phyloP scores from a whole-genome alignment of 2,329 filamentous ascomycete genomes.

The Beauveria australis region DNA sequence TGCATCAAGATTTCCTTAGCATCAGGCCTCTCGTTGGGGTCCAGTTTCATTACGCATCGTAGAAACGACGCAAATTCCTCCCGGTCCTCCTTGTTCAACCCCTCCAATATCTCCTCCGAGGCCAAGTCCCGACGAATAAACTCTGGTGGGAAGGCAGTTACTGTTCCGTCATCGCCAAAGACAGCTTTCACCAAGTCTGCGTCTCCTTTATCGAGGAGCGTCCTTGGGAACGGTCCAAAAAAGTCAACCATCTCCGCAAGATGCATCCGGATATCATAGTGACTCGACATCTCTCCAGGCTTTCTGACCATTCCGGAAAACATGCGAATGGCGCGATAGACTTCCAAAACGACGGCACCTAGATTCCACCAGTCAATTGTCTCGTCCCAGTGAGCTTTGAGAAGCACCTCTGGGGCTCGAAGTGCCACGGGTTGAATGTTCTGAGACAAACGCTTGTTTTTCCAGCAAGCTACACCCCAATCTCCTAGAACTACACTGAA shows the following conservation, averaged over 20 bases:
- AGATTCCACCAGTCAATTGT: constrained; percentile 18
- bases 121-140: neutral
- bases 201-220: constrained; percentile 12
- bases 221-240: constrained; percentile 14
- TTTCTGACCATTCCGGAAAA: constrained; percentile 8
- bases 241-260: constrained; percentile 15
- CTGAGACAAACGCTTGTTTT: constrained; percentile 14
- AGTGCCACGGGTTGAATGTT: constrained; percentile 18
- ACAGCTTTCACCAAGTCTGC: neutral
- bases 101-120: constrained; percentile 10
- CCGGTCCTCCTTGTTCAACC: constrained; percentile 6
- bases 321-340: constrained; percentile 14
- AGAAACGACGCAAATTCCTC: constrained; percentile 15
- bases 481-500: constrained; percentile 15
- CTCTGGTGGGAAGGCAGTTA: neutral
- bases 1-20: constrained; percentile 10
- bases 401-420: constrained; percentile 18
- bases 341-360: constrained; percentile 14
- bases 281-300: neutral
- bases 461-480: constrained; percentile 18
- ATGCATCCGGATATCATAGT: constrained; percentile 14
- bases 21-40: constrained; percentile 11
- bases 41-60: constrained; percentile 13
- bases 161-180: constrained; percentile 12
- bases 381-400: constrained; percentile 16